Evolutionary conservation across 768 basidiomycete genomes (phyloP).

Genomic region (Glaciozyma antarctica): DNA sequence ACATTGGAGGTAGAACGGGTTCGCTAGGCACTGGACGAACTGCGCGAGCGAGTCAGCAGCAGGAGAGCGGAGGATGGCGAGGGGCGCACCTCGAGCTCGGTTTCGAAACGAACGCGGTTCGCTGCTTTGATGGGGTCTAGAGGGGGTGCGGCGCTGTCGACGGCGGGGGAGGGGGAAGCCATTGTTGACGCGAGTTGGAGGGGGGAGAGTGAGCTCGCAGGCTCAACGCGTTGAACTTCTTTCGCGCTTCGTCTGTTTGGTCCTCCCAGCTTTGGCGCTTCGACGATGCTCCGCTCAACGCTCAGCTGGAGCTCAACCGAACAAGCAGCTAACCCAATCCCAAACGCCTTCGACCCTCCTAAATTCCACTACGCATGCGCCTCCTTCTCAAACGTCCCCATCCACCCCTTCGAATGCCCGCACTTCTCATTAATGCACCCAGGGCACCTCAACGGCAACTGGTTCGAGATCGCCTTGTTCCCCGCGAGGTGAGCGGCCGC

Average conservation of each 20-base stretch:
- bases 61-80: no score
- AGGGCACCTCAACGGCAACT: conserved; percentile 80
- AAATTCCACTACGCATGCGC: neutral
- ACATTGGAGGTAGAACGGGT: conserved; percentile 34
- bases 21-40: conserved; percentile 32
- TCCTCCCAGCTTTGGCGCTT: no score
- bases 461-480: conserved; percentile 41
- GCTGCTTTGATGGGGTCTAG: conserved; percentile 11
- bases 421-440: conserved; percentile 87
- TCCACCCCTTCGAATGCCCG: conserved; percentile 77
- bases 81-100: conserved; percentile 31
- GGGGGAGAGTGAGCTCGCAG: no score
- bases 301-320: no score
- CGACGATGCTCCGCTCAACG: no score
- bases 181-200: no score
- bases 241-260: no score
- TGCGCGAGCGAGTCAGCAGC: neutral
- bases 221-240: no score
- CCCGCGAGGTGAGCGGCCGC: conserved; percentile 58
- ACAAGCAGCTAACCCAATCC: no score
- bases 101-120: conserved; percentile 32
- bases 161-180: no score
- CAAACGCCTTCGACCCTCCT: neutral
- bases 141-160: neutral
- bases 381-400: conserved; percentile 40